These are phyloP conservation scores for Colletotrichum karsti DNA, from an alignment of 2,329 filamentous ascomycete species.

Conservation along the genomic window DNA sequence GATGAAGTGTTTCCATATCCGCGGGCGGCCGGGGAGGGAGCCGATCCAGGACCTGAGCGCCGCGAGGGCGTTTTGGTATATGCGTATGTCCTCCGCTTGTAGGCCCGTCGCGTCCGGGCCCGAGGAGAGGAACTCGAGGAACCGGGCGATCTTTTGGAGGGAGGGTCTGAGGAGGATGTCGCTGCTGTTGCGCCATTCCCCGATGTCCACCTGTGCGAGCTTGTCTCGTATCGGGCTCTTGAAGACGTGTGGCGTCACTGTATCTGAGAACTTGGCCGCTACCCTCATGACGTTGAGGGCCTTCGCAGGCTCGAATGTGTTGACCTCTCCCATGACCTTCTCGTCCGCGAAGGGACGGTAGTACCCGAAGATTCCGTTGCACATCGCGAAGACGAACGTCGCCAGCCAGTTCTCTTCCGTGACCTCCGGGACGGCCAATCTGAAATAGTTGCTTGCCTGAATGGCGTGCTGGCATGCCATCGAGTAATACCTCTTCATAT, in stretches of 20 bases:
- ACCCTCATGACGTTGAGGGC: slow-evolving; percentile 23
- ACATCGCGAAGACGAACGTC: slow-evolving; percentile 27
- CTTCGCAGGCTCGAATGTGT: slow-evolving; percentile 19
- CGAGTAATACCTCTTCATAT: slow-evolving; percentile 28
- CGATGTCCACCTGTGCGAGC: slow-evolving; percentile 17
- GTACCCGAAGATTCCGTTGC: slow-evolving; percentile 29
- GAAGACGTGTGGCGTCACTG: slow-evolving; percentile 17
- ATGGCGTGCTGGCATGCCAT: slow-evolving; percentile 29
- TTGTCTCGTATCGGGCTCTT: slow-evolving; percentile 25
- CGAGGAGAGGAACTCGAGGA: slow-evolving; percentile 9
- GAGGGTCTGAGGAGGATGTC: background rate
- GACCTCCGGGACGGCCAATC: slow-evolving; percentile 23
- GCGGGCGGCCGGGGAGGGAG: slow-evolving; percentile 19
- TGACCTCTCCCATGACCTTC: slow-evolving; percentile 19
- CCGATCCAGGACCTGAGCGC: slow-evolving; percentile 21
- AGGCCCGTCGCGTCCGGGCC: slow-evolving; percentile 16
- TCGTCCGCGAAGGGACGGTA: slow-evolving; percentile 28
- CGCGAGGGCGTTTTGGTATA: slow-evolving; percentile 5
- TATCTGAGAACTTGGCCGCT: slow-evolving; percentile 24
- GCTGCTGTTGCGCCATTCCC: slow-evolving; percentile 20
- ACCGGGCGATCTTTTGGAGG: slow-evolving; percentile 8
- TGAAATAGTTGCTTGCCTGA: slow-evolving; percentile 29
- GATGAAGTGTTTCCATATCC: slow-evolving; percentile 30
- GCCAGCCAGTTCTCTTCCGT: slow-evolving; percentile 29
- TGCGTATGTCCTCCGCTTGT: background rate